A percentile compares a stretch with the other conserved stretches of the same genome.
Evolutionary conservation across 805 yeast genomes (phyloP).

Genomic region (Saccharomycopsis sp.): DNA sequence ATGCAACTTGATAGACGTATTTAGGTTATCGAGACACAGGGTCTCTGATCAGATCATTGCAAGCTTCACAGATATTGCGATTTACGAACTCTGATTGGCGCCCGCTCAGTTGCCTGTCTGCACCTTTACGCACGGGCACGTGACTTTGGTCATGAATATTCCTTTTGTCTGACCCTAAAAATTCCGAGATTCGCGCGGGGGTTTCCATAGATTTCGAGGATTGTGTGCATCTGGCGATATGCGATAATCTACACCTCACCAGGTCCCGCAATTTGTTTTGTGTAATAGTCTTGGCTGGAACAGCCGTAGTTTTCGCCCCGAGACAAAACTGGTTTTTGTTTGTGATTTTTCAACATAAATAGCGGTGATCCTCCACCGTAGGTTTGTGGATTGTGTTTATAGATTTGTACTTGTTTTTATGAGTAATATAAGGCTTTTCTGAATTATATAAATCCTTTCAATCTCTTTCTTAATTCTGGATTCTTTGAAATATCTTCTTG

Average conservation of each 20-base stretch:
- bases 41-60: background rate
- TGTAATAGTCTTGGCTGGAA: background rate
- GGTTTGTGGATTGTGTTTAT: background rate
- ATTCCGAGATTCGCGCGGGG: background rate
- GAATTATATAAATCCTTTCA: no score
- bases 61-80: slow-evolving; percentile 4
- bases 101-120: background rate
- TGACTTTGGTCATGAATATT: background rate
- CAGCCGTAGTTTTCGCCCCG: background rate
- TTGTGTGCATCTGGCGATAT: background rate
- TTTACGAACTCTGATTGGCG: background rate
- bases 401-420: no score
- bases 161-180: background rate
- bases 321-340: background rate
- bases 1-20: background rate
- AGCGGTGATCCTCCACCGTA: background rate
- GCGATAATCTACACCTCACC: background rate
- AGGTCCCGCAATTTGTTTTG: no score
- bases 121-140: background rate
- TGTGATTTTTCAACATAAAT: background rate
- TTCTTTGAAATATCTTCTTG: no score
- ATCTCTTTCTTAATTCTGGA: no score
- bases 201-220: no score
- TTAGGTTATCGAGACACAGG: background rate
- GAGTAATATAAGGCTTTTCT: no score